These are phyloP conservation scores for Silybum marianum DNA, from an alignment of 129 eudicot species.

Conservation along the genomic window DNA sequence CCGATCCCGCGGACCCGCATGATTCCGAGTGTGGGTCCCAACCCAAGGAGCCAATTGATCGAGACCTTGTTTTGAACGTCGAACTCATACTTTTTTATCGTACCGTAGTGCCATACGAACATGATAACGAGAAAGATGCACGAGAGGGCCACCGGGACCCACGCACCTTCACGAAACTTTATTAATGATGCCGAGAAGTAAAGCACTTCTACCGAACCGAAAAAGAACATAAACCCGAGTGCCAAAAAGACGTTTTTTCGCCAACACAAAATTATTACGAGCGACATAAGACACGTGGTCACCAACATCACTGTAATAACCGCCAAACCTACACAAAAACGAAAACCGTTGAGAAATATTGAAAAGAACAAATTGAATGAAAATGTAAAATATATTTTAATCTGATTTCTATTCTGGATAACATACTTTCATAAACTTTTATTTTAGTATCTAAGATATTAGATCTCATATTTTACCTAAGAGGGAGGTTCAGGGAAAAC, in stretches of 20 bases:
- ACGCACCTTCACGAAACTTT: slow-evolving; percentile 88
- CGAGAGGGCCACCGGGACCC: slow-evolving; percentile 84
- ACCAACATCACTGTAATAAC: slow-evolving; percentile 91
- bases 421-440: background rate
- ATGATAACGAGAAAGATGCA: slow-evolving; percentile 58
- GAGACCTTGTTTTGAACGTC: slow-evolving; percentile 86
- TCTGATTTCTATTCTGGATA: background rate
- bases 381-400: background rate
- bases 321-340: slow-evolving; percentile 66
- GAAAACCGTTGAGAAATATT: background rate
- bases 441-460: background rate
- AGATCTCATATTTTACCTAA: no score
- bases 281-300: slow-evolving; percentile 88
- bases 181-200: slow-evolving; percentile 88
- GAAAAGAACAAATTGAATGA: background rate
- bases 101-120: slow-evolving; percentile 82
- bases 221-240: slow-evolving; percentile 61
- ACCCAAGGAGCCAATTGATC: slow-evolving; percentile 67
- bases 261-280: slow-evolving; percentile 84
- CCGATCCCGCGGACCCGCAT: slow-evolving; percentile 85
- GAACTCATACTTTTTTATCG: slow-evolving; percentile 67
- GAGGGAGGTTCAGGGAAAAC: no score
- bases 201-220: slow-evolving; percentile 74
- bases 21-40: slow-evolving; percentile 73
- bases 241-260: slow-evolving; percentile 55